phyloP scores from a whole-genome alignment of 768 basidiomycete species.

The Epithele typhae region DNA sequence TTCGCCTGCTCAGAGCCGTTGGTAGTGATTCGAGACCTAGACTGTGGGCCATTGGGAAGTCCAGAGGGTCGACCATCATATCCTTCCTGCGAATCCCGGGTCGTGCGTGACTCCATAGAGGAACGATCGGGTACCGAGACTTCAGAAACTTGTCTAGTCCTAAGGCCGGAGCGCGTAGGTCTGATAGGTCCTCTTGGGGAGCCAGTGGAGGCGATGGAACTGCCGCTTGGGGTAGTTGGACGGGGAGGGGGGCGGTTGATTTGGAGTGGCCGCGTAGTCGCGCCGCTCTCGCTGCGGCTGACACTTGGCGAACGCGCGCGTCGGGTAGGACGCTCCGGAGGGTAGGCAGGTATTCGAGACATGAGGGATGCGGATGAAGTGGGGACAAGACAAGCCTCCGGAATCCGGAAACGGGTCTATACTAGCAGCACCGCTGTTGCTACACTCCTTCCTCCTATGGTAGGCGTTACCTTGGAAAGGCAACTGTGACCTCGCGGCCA shows the following conservation, averaged over 20 bases:
- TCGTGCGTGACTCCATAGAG: conserved; percentile 39
- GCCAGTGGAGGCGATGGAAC: conserved; percentile 34
- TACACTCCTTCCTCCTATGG: conserved; percentile 6
- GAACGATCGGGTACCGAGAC: conserved; percentile 46
- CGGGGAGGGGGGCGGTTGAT: conserved; percentile 49
- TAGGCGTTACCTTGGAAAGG: conserved; percentile 3
- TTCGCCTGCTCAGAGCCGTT: conserved; percentile 9
- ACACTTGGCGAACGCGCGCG: conserved; percentile 42
- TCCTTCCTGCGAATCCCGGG: conserved; percentile 23
- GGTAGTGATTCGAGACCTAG: neutral
- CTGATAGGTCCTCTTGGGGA: conserved; percentile 47
- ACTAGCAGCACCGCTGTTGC: conserved; percentile 4
- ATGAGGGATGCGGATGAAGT: conserved; percentile 3
- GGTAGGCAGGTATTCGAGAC: conserved; percentile 18
- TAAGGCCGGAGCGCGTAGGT: conserved; percentile 64
- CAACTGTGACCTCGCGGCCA: too few relatives aligned
- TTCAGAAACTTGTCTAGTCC: conserved; percentile 50
- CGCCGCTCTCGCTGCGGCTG: conserved; percentile 31
- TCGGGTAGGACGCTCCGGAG: conserved; percentile 27
- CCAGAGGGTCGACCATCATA: conserved; percentile 41
- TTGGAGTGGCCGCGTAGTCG: conserved; percentile 50
- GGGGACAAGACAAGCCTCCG: too few relatives aligned
- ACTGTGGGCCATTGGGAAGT: conserved; percentile 11
- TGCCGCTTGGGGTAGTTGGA: conserved; percentile 49
- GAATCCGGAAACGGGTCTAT: too few relatives aligned